phyloP scores from a whole-genome alignment of 1,139 yeast species.

The Suhomyces kunorum region DNA sequence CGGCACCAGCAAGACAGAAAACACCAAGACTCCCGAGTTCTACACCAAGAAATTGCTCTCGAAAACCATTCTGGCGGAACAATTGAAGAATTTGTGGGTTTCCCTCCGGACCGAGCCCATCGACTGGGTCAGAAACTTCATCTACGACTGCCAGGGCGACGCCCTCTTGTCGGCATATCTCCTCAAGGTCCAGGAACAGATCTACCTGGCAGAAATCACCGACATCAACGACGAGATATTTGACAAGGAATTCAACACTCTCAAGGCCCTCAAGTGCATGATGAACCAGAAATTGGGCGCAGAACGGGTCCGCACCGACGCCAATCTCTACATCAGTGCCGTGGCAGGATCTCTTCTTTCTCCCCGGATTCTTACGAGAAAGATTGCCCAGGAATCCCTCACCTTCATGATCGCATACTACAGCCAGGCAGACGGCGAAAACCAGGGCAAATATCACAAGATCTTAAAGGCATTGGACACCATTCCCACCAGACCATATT shows the following conservation, averaged over 20 bases:
- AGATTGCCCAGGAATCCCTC: slow-evolving; percentile 75
- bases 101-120: slow-evolving; percentile 90
- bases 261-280: slow-evolving; percentile 49
- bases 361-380: slow-evolving; percentile 72
- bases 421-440: slow-evolving; percentile 29
- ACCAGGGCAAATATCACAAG: slow-evolving; percentile 57
- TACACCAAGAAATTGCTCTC: slow-evolving; percentile 77
- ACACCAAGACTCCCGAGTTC: slow-evolving; percentile 62
- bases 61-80: slow-evolving; percentile 65
- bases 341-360: slow-evolving; percentile 50
- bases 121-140: slow-evolving; percentile 82
- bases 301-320: slow-evolving; percentile 44
- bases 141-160: slow-evolving; percentile 82
- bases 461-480: slow-evolving; percentile 65
- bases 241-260: slow-evolving; percentile 49
- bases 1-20: slow-evolving; percentile 34
- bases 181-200: slow-evolving; percentile 41
- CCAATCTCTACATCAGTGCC: slow-evolving; percentile 43
- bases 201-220: slow-evolving; percentile 33
- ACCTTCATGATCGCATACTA: slow-evolving; percentile 51
- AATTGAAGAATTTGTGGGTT: slow-evolving; percentile 84
- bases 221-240: slow-evolving; percentile 48
- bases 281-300: slow-evolving; percentile 51
- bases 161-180: slow-evolving; percentile 61
- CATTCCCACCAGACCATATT: slow-evolving; percentile 60